Evolutionary conservation across 1,284 basidiomycete genomes (phyloP).

Genomic region (Puccinia horiana): DNA sequence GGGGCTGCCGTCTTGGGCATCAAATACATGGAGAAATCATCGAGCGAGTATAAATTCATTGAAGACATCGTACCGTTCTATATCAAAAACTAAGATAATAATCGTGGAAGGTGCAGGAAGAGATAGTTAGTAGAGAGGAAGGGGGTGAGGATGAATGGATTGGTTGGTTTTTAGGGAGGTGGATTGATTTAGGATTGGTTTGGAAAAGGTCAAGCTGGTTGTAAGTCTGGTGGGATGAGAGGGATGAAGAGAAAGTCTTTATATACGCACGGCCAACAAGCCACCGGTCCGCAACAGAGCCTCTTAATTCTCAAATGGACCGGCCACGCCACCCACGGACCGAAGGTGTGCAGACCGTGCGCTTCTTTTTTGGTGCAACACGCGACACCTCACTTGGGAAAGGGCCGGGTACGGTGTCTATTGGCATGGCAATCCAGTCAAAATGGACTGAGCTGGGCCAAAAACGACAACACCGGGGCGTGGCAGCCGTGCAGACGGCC

Average conservation of each 20-base stretch:
- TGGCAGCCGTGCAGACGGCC: neutral
- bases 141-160: neutral
- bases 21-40: too few species aligned
- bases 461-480: neutral
- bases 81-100: neutral
- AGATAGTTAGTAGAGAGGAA: neutral
- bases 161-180: neutral
- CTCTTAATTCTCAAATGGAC: neutral
- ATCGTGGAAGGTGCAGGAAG: neutral
- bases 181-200: neutral
- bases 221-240: neutral
- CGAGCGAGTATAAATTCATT: neutral
- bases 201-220: neutral
- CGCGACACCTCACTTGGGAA: neutral
- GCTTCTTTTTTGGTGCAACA: neutral
- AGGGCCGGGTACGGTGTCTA: neutral
- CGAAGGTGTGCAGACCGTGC: neutral
- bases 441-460: neutral
- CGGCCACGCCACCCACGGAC: neutral
- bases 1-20: neutral
- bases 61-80: neutral
- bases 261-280: neutral
- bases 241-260: neutral
- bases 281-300: neutral
- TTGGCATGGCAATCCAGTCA: neutral